A percentile compares a stretch with the other conserved stretches of the same genome.
Evolutionary conservation across 495 filamentous ascomycete genomes (phyloP).

Genomic region (Sordaria brevicollis): DNA sequence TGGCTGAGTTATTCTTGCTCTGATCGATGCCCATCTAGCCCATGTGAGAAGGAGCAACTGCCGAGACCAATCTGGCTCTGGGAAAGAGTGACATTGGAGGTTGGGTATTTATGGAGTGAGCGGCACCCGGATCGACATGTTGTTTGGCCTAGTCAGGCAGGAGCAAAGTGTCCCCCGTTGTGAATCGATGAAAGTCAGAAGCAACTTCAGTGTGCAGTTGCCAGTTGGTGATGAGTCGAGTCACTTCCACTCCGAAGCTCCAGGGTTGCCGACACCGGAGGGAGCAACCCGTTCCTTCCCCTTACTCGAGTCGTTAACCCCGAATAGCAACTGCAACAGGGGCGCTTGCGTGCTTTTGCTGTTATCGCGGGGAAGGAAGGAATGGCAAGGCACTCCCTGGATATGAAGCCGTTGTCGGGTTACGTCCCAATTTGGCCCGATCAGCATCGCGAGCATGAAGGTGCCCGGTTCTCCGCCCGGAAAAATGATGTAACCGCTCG

Average conservation of each 20-base stretch:
- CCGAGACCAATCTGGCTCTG: background rate
- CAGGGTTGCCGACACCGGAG: background rate
- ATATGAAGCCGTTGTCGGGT: background rate
- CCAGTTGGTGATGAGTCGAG: background rate
- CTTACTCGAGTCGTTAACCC: background rate
- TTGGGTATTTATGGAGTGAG: background rate
- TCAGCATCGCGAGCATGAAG: background rate
- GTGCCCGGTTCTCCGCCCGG: background rate
- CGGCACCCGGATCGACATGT: background rate
- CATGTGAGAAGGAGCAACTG: background rate
- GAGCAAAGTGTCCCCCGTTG: background rate
- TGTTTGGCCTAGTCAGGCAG: background rate
- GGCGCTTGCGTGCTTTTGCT: background rate
- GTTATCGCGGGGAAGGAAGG: background rate
- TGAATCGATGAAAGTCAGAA: too few species aligned
- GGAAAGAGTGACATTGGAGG: background rate
- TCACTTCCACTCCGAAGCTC: background rate
- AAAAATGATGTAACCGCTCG: background rate
- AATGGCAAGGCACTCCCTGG: background rate
- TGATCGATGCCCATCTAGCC: background rate
- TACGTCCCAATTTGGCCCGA: background rate
- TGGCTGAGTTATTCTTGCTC: background rate
- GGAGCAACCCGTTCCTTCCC: background rate
- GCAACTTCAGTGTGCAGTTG: too few species aligned
- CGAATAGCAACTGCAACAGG: background rate